Evolutionary conservation across 1,284 basidiomycete genomes (phyloP).

Genomic region (Pascua guehoae): DNA sequence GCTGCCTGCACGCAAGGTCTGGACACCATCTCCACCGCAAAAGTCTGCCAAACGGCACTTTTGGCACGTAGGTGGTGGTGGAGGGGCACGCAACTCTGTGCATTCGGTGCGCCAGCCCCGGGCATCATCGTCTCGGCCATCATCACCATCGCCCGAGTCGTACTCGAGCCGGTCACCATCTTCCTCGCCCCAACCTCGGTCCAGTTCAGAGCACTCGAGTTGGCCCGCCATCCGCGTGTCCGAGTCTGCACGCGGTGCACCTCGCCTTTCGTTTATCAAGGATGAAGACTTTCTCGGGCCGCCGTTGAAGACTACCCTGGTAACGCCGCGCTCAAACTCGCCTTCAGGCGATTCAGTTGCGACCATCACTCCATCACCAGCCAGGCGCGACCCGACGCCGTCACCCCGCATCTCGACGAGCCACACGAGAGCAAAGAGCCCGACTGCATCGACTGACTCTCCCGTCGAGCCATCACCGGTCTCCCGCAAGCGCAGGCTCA

Average conservation of each 20-base stretch:
- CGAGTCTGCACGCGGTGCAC: constrained; percentile 10
- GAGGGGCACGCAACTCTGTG: no score
- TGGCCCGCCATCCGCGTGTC: constrained; percentile 10
- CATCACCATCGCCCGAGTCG: constrained; percentile 1
- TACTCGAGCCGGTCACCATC: background rate
- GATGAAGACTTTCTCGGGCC: constrained; percentile 6
- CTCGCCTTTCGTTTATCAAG: constrained; percentile 8
- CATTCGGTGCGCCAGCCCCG: no score
- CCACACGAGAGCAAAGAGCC: background rate
- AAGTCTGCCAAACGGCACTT: background rate
- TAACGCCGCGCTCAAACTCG: constrained; percentile 2
- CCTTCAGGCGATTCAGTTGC: constrained; percentile 26
- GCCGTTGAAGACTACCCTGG: background rate
- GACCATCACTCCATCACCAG: constrained; percentile 15
- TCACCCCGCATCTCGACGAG: background rate
- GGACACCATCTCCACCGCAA: background rate
- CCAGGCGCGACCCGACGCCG: background rate
- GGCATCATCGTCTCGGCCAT: background rate
- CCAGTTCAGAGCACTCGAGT: constrained; percentile 6
- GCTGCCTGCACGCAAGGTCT: background rate
- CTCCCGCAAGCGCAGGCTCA: constrained; percentile 29
- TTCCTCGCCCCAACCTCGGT: background rate
- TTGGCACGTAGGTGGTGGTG: background rate
- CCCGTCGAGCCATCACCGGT: constrained; percentile 2
- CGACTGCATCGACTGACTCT: background rate